Evolutionary conservation across 805 yeast species (phyloP).

Genomic region (Metschnikowia picachoensis): DNA sequence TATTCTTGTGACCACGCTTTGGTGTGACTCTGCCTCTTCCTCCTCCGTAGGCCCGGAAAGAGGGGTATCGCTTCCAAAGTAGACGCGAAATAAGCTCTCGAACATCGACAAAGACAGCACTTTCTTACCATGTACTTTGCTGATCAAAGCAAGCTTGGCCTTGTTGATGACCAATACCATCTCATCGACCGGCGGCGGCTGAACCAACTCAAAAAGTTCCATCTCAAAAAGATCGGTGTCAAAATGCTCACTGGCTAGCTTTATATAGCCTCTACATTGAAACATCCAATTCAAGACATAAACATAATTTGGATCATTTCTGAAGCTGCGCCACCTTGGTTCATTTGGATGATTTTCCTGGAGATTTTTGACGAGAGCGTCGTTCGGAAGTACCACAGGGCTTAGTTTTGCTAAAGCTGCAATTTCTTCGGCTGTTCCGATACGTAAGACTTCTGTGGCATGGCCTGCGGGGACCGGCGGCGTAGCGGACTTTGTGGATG

Average conservation of each 20-base stretch:
- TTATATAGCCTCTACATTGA: slow-evolving; percentile 48
- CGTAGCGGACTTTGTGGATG: slow-evolving; percentile 9
- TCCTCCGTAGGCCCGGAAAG: slow-evolving; percentile 25
- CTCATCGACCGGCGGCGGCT: slow-evolving; percentile 34
- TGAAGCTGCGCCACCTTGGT: slow-evolving; percentile 16
- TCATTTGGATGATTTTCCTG: slow-evolving; percentile 14
- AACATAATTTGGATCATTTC: slow-evolving; percentile 20
- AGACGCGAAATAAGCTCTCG: slow-evolving; percentile 31
- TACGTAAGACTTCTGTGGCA: slow-evolving; percentile 10
- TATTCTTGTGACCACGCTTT: slow-evolving; percentile 11
- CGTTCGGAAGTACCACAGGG: slow-evolving; percentile 16
- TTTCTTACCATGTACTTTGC: slow-evolving; percentile 37
- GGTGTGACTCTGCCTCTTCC: slow-evolving; percentile 8
- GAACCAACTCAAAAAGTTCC: slow-evolving; percentile 44
- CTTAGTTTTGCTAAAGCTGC: slow-evolving; percentile 13
- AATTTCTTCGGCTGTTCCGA: slow-evolving; percentile 16
- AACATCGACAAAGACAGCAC: slow-evolving; percentile 27
- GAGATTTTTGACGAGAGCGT: slow-evolving; percentile 14
- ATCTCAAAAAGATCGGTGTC: slow-evolving; percentile 60
- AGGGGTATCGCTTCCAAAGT: slow-evolving; percentile 34
- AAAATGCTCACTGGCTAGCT: slow-evolving; percentile 47
- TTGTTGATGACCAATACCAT: slow-evolving; percentile 37
- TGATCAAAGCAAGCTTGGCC: slow-evolving; percentile 41
- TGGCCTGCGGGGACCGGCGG: slow-evolving; percentile 16
- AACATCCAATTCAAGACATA: slow-evolving; percentile 53